Evolutionary conservation across 345 rosid species (phyloP), one percentile per base, ranked within the genome.

Genomic region (Moricandia arvensis): DNA sequence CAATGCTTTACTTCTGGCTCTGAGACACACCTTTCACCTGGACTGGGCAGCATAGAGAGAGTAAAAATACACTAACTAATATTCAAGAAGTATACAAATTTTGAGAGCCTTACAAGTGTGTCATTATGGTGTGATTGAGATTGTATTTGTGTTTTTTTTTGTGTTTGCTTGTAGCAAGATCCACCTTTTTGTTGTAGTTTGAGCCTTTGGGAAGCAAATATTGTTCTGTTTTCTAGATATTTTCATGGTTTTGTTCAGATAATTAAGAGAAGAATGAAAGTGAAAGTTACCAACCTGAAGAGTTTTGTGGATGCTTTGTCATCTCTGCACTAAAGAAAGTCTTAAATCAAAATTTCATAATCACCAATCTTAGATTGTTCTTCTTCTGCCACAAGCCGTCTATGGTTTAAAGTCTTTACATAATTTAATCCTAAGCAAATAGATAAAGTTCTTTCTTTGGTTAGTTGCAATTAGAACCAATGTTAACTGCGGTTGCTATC

Each of bases 1-100:
- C 91, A 49, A 86, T 91, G 97, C 75, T 93, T 18, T 66, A 84
- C 87, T 93, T 90, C 59, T 90, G 98, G 97, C 59, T 89, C 17
- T 93, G 78, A 84, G 61, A 26, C 18, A 35, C 34, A 2, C 41
- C 12, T 60, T 55, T 58, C 10, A 8, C 9, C 21, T 10, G 21
- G 43, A 37, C 24, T 16, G 17, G 43, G 7, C 5, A 1, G 21
- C n/a, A 1, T 34, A 59, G 15, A 24, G 70, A 0, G 8, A 43
- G 73, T 24, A 54, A 54, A 6, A 30, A 29, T 29, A 65, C n/a
- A 66, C 15, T 15, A 66, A 45, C n/a, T 16, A 37, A 13, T 4
- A 65, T 55, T 18, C 10, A 37, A 55, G 31, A 38, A 5, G 26
- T 65, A 41, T 55, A 27, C 58, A 45, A 29, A 29, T 45, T 4